A percentile compares a stretch with the other conserved stretches of the same genome.
phyloP scores from a whole-genome alignment of 164 flowering plant genomes.

The Magnolia sinica region DNA sequence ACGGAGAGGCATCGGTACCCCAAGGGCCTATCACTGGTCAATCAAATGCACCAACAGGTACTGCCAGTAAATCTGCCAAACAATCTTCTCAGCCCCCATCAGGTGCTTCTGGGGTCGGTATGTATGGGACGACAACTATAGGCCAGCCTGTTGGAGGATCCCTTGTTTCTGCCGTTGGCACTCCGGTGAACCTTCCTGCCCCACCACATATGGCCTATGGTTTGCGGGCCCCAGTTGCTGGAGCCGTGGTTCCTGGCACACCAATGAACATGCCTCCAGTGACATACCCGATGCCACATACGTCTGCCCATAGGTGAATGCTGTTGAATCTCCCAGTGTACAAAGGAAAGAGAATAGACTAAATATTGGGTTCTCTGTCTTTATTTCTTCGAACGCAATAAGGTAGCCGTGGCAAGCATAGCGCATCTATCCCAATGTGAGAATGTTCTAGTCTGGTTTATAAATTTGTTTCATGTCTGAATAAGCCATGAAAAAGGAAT shows the following conservation, averaged over 20 bases:
- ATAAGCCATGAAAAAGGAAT: slow-evolving; percentile 23
- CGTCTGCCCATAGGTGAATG: slow-evolving; percentile 60
- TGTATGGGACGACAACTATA: slow-evolving; percentile 64
- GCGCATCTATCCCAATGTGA: slow-evolving; percentile 1
- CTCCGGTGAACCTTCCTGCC: slow-evolving; percentile 69
- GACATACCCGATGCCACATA: slow-evolving; percentile 72
- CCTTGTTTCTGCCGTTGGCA: slow-evolving; percentile 78
- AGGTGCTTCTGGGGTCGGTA: slow-evolving; percentile 40
- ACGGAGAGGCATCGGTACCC: slow-evolving; percentile 51
- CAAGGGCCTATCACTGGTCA: slow-evolving; percentile 89
- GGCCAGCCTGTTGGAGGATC: slow-evolving; percentile 87
- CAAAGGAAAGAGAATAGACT: slow-evolving; percentile 12
- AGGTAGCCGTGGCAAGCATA: slow-evolving; percentile 10
- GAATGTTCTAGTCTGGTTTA: slow-evolving; percentile 8
- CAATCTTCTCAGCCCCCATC: slow-evolving; percentile 40
- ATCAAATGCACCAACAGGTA: slow-evolving; percentile 39
- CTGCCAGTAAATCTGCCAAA: slow-evolving; percentile 51
- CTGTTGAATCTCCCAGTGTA: slow-evolving; percentile 11
- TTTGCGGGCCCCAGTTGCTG: slow-evolving; percentile 61
- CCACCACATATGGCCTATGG: slow-evolving; percentile 78
- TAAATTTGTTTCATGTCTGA: slow-evolving; percentile 20
- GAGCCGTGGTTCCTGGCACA: slow-evolving; percentile 68
- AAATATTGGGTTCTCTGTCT: slow-evolving; percentile 1
- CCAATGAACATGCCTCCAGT: slow-evolving; percentile 61
- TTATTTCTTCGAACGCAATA: slow-evolving; percentile 12